These are phyloP conservation scores for Amanita jacksonii DNA, from an alignment of 768 basidiomycete genomes.

Conservation along the genomic window DNA sequence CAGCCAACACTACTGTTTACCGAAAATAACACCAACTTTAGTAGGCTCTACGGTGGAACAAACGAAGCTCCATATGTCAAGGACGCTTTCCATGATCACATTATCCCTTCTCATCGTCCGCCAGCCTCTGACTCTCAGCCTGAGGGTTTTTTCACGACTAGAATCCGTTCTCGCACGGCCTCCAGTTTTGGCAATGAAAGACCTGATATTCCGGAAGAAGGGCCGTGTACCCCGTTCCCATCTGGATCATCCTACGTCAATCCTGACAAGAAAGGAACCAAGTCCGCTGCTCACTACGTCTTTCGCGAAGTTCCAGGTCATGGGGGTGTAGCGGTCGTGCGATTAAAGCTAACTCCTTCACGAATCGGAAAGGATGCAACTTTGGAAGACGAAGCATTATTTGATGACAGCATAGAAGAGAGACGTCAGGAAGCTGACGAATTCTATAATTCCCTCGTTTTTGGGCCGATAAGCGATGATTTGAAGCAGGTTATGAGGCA, in stretches of 20 bases:
- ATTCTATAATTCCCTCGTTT: constrained; percentile 76
- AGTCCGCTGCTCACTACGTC: constrained; percentile 84
- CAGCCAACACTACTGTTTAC: constrained; percentile 88
- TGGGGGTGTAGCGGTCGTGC: constrained; percentile 92
- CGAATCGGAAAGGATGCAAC: constrained; percentile 68
- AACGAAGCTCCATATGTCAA: constrained; percentile 84
- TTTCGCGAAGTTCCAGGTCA: constrained; percentile 82
- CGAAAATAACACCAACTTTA: constrained; percentile 96
- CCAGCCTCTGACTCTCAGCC: constrained; percentile 32
- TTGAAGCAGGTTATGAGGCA: constrained; percentile 94
- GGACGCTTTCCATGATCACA: constrained; percentile 98
- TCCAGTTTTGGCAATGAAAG: constrained; percentile 31
- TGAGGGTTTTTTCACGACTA: constrained; percentile 37
- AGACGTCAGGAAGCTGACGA: constrained; percentile 91
- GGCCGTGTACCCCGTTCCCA: constrained; percentile 54
- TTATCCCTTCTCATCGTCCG: constrained; percentile 80
- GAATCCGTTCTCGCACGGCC: constrained; percentile 41
- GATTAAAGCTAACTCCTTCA: constrained; percentile 81
- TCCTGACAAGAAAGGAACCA: constrained; percentile 82
- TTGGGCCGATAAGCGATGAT: constrained; percentile 86
- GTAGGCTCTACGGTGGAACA: constrained; percentile 79
- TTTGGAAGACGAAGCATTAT: constrained; percentile 78
- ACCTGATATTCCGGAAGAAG: constrained; percentile 36
- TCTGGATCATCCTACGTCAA: constrained; percentile 59
- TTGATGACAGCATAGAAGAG: constrained; percentile 86